These are phyloP conservation scores for Ploettnerulaceae sp. DNA, from an alignment of 2,329 filamentous ascomycete genomes.

Conservation along the genomic window DNA sequence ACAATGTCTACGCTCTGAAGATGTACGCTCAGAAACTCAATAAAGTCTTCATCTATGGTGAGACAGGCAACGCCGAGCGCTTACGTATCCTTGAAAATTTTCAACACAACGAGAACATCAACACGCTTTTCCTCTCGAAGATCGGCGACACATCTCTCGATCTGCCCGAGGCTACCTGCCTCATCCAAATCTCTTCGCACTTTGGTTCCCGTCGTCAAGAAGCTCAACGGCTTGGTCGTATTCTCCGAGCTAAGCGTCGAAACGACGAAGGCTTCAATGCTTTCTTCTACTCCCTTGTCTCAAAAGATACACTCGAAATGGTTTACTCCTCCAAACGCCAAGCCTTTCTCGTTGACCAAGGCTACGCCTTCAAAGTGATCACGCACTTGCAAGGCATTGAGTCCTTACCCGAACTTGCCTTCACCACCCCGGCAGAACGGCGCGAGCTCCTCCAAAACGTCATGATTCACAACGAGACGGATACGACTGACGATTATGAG, in stretches of 20 bases:
- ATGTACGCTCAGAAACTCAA: slow-evolving; percentile 77
- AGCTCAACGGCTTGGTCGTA: slow-evolving; percentile 87
- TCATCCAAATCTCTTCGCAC: slow-evolving; percentile 96
- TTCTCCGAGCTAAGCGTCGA: slow-evolving; percentile 87
- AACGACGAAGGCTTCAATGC: slow-evolving; percentile 99
- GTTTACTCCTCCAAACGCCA: slow-evolving; percentile 95
- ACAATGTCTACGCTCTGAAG: slow-evolving; percentile 90
- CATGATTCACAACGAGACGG: slow-evolving; percentile 71
- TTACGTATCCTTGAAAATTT: slow-evolving; percentile 89
- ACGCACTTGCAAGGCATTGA: slow-evolving; percentile 92
- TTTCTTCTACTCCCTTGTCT: slow-evolving; percentile 97
- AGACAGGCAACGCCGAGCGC: slow-evolving; percentile 79
- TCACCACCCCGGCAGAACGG: slow-evolving; percentile 71
- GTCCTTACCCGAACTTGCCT: slow-evolving; percentile 73
- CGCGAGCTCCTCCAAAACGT: slow-evolving; percentile 86
- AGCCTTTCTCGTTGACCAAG: slow-evolving; percentile 95
- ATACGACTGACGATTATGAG: slow-evolving; percentile 18
- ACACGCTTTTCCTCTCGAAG: slow-evolving; percentile 93
- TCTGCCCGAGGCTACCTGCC: slow-evolving; percentile 88
- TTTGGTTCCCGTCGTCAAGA: slow-evolving; percentile 96
- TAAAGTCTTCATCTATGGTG: slow-evolving; percentile 89
- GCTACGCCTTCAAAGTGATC: slow-evolving; percentile 98
- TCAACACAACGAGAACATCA: slow-evolving; percentile 83
- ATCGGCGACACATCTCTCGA: slow-evolving; percentile 98
- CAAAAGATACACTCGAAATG: slow-evolving; percentile 97